Conservation (phyloP, 805 yeast species). For the Wickerhamiella lipophila region DNA sequence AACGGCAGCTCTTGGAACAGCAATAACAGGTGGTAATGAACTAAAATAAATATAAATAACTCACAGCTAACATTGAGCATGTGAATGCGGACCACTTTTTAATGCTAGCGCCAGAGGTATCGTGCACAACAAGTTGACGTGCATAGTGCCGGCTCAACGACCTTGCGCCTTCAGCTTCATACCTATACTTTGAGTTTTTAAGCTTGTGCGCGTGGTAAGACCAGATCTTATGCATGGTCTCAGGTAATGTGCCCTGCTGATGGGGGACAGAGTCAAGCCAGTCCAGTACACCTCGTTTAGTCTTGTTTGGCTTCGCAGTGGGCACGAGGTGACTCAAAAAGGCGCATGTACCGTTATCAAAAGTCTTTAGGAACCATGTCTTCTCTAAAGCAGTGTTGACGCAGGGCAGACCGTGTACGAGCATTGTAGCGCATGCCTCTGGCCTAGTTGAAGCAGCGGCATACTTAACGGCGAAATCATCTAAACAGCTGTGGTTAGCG, state of each 20-base stretch:
- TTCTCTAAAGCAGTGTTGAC: not conserved
- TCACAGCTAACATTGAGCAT: not conserved
- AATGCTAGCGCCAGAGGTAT: not conserved
- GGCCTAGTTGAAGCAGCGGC: not conserved
- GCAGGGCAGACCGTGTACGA: not conserved
- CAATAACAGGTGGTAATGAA: not conserved
- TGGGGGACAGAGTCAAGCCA: not conserved
- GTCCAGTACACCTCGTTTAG: not conserved
- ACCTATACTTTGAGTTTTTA: not conserved
- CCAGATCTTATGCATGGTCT: slow-evolving; percentile 1
- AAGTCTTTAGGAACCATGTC: not conserved
- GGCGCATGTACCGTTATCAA: not conserved
- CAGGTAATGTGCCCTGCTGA: not conserved
- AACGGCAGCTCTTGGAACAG: not conserved
- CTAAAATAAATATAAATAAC: not conserved
- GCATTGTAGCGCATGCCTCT: not conserved
- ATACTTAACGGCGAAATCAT: not conserved
- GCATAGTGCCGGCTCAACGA: not conserved
- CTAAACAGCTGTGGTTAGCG: not conserved
- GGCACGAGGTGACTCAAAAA: not conserved
- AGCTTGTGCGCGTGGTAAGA: not conserved
- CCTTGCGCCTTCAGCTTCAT: not conserved
- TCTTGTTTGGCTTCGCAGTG: not conserved
- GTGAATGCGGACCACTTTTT: not conserved
- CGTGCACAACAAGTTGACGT: not conserved